phyloP scores from a whole-genome alignment of 2,329 filamentous ascomycete species.

The Colletotrichum liaoningense region DNA sequence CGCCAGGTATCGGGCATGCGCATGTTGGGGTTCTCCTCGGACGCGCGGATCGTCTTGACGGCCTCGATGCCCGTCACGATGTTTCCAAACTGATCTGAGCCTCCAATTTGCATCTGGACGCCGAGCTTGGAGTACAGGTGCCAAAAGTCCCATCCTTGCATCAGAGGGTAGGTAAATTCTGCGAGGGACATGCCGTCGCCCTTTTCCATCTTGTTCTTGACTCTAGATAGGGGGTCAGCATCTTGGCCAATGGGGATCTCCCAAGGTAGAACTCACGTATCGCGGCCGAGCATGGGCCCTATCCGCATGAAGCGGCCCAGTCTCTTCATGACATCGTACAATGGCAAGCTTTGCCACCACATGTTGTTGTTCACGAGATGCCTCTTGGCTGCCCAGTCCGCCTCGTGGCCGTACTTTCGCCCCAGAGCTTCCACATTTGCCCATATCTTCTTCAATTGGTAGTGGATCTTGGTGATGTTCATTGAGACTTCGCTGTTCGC shows the following conservation, averaged over 20 bases:
- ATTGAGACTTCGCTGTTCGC: constrained; percentile 63
- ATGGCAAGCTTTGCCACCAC: constrained; percentile 80
- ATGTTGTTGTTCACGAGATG: constrained; percentile 82
- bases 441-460: constrained; percentile 80
- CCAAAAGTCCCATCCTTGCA: constrained; percentile 99
- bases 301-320: constrained; percentile 81
- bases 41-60: constrained; percentile 78
- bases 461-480: constrained; percentile 76
- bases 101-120: constrained; percentile 90
- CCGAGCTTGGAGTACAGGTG: constrained; percentile 76
- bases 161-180: constrained; percentile 91
- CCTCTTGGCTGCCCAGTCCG: constrained; percentile 73
- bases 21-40: constrained; percentile 58
- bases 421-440: constrained; percentile 76
- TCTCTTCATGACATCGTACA: constrained; percentile 80
- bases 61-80: constrained; percentile 91
- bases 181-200: constrained; percentile 94
- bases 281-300: constrained; percentile 87
- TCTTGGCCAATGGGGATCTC: too few species aligned
- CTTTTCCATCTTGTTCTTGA: constrained; percentile 84
- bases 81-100: constrained; percentile 96
- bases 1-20: constrained; percentile 54
- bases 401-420: constrained; percentile 71
- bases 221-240: constrained; percentile 49
- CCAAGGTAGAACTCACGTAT: constrained; percentile 71